Evolutionary conservation across 2,329 filamentous ascomycete genomes (phyloP), one percentile per base, ranked within the genome.

Genomic region (Pseudocercospora cruenta): DNA sequence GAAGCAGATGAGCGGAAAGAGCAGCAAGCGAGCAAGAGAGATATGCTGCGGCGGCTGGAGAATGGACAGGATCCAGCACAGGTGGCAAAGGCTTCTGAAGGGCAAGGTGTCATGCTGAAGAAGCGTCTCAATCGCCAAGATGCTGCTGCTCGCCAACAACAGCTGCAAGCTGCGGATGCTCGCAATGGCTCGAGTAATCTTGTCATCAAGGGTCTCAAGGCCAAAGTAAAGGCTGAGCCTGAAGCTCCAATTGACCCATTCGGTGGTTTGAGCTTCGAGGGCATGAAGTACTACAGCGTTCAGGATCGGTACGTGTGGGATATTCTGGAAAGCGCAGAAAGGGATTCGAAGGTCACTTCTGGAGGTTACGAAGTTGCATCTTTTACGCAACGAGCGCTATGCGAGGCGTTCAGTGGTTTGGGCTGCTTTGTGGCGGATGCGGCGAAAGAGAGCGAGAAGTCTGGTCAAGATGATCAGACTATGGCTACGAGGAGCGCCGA

Each of bases 231-330:
- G 2, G 85, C 87, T 1, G 86, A 86, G 39, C 86, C 86, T 5
- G 88, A 93, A 73, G 88, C 89, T 65, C 90, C 92, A 0, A 97
- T 96, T 80, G 93, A 97, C 81, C 91, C 94, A 0, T 97, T 95
- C 76, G 93, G 88, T 45, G 95, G 93, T 0, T 81, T 94, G 67
- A 80, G 86, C 55, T 86, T 94, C 60, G 83, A 84, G 9, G 75
- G 76, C 24, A 87, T 88, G 22, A 84, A 90, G 71, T 90, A 94
- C 72, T 94, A 92, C 75, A 82, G 85, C 9, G 75, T 96, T 43
- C 86, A 89, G 69, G 85, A 87, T 58, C 82, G 85, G 49, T 97
- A 97, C 78, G 86, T 89, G 49, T 93, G 91, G 75, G 86, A 90
- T 55, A 93, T 89, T 84, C 82, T 96, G 61, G 88, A 91, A 53